phyloP scores from a whole-genome alignment of 2,329 filamentous ascomycete genomes.

The Leptographium flavum region DNA sequence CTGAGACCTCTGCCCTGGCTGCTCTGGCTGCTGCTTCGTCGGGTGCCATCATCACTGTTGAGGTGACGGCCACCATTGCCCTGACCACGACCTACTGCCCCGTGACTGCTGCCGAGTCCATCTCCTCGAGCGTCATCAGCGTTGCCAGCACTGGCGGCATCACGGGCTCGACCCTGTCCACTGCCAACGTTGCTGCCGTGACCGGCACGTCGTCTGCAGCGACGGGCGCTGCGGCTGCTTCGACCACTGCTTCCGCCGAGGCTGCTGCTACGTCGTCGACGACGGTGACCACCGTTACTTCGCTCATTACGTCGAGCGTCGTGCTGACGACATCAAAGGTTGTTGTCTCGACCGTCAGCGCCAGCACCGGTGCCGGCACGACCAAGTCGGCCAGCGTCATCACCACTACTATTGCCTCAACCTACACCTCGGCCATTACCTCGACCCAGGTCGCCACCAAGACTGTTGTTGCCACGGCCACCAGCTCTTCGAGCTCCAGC shows the following conservation, averaged over 20 bases:
- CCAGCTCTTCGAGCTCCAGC: background rate
- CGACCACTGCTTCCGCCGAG: no score
- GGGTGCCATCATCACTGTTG: constrained; percentile 15
- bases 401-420: background rate
- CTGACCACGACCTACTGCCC: constrained; percentile 28
- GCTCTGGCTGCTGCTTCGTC: constrained; percentile 14
- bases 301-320: no score
- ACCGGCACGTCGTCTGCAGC: no score
- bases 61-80: constrained; percentile 24
- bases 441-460: background rate
- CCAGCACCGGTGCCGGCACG: background rate
- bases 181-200: no score
- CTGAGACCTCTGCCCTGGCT: constrained; percentile 23
- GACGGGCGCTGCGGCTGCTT: no score
- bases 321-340: background rate
- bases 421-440: background rate
- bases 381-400: background rate
- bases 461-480: background rate
- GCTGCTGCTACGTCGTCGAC: no score
- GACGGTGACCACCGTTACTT: no score
- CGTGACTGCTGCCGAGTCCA: constrained; percentile 22
- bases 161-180: constrained; percentile 16
- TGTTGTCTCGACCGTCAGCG: background rate
- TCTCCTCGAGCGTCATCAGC: constrained; percentile 22
- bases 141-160: constrained; percentile 19